Evolutionary conservation across 75 land plant species (phyloP).

Genomic region (Sequoiadendron giganteum): DNA sequence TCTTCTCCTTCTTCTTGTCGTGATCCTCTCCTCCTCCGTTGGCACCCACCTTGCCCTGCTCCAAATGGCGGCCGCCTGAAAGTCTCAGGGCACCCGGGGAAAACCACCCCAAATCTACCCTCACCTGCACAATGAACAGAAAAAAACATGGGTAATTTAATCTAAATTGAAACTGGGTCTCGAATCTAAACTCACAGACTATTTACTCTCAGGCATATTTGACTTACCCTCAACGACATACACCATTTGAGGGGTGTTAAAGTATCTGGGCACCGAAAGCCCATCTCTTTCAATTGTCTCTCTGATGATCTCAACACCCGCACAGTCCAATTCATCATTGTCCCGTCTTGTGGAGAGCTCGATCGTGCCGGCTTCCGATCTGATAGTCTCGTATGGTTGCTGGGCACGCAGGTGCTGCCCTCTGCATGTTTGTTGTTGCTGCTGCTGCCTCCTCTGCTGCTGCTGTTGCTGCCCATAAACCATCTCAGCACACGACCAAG

Average conservation of each 20-base stretch:
- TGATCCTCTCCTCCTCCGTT: neutral
- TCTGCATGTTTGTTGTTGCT: neutral
- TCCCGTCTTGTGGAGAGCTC: constrained; percentile 31
- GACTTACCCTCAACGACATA: constrained; percentile 22
- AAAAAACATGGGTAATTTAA: no score
- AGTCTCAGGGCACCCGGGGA: neutral
- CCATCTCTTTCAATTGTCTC: constrained; percentile 20
- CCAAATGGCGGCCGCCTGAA: neutral
- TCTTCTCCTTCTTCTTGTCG: neutral
- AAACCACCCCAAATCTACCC: neutral
- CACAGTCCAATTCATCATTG: constrained; percentile 42
- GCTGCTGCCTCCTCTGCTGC: neutral
- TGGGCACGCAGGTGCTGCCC: constrained; percentile 4
- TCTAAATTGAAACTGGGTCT: no score
- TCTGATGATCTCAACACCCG: constrained; percentile 27
- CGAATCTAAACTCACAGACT: no score
- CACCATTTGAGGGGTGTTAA: constrained; percentile 26
- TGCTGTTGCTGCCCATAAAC: constrained; percentile 12
- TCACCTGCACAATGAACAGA: neutral
- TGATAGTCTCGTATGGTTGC: constrained; percentile 21
- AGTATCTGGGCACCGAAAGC: constrained; percentile 23
- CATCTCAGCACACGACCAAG: no score
- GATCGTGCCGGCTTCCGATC: constrained; percentile 12
- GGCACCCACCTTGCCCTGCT: neutral
- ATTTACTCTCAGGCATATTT: no score